A percentile compares a stretch with the other conserved stretches of the same genome.
Conservation (phyloP, 306 rosid genomes). For the Erythrophleum fordii region DNA sequence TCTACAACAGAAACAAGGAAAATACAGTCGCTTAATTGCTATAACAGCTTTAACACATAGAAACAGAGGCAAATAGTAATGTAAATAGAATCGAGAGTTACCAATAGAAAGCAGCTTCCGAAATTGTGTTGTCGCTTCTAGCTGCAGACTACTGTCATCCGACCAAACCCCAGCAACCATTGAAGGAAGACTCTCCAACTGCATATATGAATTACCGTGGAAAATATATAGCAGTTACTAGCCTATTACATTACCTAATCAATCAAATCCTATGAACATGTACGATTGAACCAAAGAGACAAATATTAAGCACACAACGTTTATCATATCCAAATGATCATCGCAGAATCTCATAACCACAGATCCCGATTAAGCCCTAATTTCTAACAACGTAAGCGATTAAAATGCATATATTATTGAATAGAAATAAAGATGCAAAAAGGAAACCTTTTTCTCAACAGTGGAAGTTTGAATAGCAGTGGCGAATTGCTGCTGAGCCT, state of each 20-base stretch:
- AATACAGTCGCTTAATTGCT: background rate
- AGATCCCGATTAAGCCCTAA: constrained; percentile 41
- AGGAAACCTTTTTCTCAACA: constrained; percentile 70
- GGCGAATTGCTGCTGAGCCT: constrained; percentile 68
- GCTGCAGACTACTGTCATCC: constrained; percentile 61
- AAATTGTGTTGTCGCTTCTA: constrained; percentile 86
- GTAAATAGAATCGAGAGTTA: constrained; percentile 20
- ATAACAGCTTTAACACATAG: background rate
- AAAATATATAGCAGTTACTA: constrained; percentile 24
- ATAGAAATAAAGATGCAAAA: background rate
- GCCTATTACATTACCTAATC: background rate
- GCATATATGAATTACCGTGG: constrained; percentile 4
- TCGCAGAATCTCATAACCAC: background rate
- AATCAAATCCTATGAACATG: background rate
- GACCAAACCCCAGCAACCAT: constrained; percentile 90
- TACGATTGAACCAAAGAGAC: constrained; percentile 13
- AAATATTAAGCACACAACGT: background rate
- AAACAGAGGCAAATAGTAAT: background rate
- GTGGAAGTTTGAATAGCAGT: constrained; percentile 54
- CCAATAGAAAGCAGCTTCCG: constrained; percentile 90
- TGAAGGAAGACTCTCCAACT: constrained; percentile 92
- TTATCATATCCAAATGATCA: background rate
- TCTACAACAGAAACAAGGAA: constrained; percentile 44
- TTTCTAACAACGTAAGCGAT: background rate
- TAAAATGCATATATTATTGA: background rate